Percentiles rank a stretch among this genome's conserved stretches.
Conservation (phyloP, 495 filamentous ascomycete genomes). For the Staphylotrichum longicolle region DNA sequence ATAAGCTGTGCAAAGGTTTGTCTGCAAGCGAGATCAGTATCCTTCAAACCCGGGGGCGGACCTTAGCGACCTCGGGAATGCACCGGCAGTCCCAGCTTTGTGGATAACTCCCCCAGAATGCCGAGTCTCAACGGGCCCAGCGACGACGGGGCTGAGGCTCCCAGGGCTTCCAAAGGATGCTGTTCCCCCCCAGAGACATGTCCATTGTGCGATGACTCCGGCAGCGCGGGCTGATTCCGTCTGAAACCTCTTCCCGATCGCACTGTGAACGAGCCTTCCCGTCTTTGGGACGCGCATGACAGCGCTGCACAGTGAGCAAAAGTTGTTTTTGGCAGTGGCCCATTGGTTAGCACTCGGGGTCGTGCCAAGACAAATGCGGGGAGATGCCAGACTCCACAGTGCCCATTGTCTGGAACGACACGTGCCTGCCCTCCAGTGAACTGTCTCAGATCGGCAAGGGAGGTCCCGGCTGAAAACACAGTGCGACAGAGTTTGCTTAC, state of each 20-base stretch:
- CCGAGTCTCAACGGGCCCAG: not conserved
- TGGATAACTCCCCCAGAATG: not conserved
- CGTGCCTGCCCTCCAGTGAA: not conserved
- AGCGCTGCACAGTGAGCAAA: no score
- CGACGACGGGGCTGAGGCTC: not conserved
- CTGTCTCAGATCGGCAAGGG: not conserved
- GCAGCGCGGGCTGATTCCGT: conserved; percentile 9
- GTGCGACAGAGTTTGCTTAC: not conserved
- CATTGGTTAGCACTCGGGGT: no score
- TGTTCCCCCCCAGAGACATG: not conserved
- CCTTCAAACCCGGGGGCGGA: not conserved
- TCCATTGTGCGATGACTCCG: not conserved
- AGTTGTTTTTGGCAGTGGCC: no score
- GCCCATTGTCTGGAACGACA: not conserved
- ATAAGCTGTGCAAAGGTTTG: not conserved
- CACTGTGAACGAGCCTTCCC: not conserved
- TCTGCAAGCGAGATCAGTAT: conserved; percentile 9
- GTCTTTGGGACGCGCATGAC: not conserved
- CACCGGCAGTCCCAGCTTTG: conserved; percentile 4
- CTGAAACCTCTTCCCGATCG: conserved; percentile 4
- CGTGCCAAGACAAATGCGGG: not conserved
- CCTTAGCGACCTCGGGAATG: conserved; percentile 7
- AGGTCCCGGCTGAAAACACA: not conserved
- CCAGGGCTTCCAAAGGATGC: not conserved
- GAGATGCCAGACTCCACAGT: conserved; percentile 2